Evolutionary conservation across 2,329 filamentous ascomycete species (phyloP).

Genomic region (Claviceps sp.): DNA sequence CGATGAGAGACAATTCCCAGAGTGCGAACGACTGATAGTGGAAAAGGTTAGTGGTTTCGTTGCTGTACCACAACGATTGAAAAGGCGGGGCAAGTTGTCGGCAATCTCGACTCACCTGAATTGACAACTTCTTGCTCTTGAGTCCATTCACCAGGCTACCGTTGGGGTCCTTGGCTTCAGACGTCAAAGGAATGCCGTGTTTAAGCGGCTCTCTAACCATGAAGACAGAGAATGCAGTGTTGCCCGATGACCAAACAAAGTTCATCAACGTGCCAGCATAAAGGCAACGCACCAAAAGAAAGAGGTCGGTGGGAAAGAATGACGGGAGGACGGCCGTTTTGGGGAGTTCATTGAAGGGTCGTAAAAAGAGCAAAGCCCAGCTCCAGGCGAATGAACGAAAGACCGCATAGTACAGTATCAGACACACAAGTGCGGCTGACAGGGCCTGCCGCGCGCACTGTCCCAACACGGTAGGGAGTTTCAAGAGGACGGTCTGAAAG

Average conservation of each 20-base stretch:
- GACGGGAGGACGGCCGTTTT: constrained; percentile 51
- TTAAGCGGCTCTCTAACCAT: constrained; percentile 72
- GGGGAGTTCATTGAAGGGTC: constrained; percentile 62
- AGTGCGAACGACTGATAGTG: constrained; percentile 60
- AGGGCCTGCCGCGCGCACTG: constrained; percentile 26
- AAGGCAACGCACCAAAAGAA: constrained; percentile 41
- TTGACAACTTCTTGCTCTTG: constrained; percentile 66
- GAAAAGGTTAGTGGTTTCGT: constrained; percentile 9
- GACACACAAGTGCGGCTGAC: constrained; percentile 28
- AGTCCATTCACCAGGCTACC: constrained; percentile 76
- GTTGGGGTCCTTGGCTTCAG: constrained; percentile 80
- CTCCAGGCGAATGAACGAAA: constrained; percentile 54
- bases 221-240: constrained; percentile 66
- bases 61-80: background rate
- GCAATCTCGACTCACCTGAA: constrained; percentile 41
- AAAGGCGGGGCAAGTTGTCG: background rate
- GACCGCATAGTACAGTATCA: constrained; percentile 47
- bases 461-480: constrained; percentile 26
- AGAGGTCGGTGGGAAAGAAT: constrained; percentile 43
- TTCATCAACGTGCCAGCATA: constrained; percentile 53
- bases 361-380: constrained; percentile 55
- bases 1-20: constrained; percentile 79
- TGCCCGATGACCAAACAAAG: constrained; percentile 64
- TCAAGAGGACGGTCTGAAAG: constrained; percentile 21
- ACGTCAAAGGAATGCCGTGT: constrained; percentile 69